Evolutionary conservation across 371 early-diverging fungal species (phyloP), one percentile per base, ranked within the genome.

Genomic region (Phascolomyces articulosus): DNA sequence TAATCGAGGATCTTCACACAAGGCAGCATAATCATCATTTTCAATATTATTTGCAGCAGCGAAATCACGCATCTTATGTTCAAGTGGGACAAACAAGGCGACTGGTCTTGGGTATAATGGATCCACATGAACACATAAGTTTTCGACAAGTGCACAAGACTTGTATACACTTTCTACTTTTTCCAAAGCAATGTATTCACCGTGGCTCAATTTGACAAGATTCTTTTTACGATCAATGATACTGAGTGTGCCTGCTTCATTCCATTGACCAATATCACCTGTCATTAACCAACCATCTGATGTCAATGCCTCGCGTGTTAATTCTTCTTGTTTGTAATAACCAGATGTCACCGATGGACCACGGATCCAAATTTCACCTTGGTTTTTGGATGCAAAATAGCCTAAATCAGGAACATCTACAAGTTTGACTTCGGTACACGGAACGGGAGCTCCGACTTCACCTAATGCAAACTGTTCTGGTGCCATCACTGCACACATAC

Each of bases 151-250:
- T 13, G 83, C 63, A 26, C 88, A 87, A 49, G 87, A 84, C 72
- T 91, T 91, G 87, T 96, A 97, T 7, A 93, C 85, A 40, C 93
- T 85, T 77, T 99, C 99, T 40, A 99, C 81, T 67, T 97, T 97
- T 75, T 99, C 99, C 40, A 98, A 86, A 2, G 97, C 97, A 77
- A 92, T 90, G 77, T 97, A 98, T 73, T 98, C 98, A 66, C 97
- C 98, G 62, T 89, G 83, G 47, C 75, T 76, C 29, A 81, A 60
- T 74, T 99, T 98, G 80, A 98, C 88, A 8, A 93, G 73, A 58
- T 89, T 93, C 85, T 93, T 95, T 60, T 84, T 86, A 61, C 94
- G 83, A 73, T 95, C 95, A 70, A 93, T 93, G 55, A 95, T 83
- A 49, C 75, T 58, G 18, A 94, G 72, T 34, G 84, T 81, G n/a